Base-by-base conservation (phyloP, 495 filamentous ascomycete species). In the Aspergillus panamensis region DNA sequence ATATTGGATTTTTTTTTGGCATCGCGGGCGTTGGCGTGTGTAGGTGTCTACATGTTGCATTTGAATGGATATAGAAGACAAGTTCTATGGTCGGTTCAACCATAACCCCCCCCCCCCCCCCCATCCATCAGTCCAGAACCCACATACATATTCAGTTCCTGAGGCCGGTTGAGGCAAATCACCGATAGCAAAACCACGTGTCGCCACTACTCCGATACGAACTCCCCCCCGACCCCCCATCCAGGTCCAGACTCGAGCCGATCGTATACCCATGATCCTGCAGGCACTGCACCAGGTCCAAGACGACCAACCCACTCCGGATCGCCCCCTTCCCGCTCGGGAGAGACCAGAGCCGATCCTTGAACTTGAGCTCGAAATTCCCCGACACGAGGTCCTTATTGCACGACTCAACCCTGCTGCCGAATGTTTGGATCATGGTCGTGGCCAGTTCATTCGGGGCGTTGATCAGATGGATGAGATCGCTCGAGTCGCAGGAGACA, bases 361-460 rank as follows among this genome's bases (percentile, higher is more conserved):
- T 35, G 30, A 63, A 53, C 40, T 57, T 59, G 16, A 63, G 20
- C 16, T 63, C 61, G 20, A 59, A 63, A 8, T 31, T 55, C 8
- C 55, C 60, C 9, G 54, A 54, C 20, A 62, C 55, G 14, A 58
- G 45, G 20, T 62, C 60, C 32, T 58, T 51, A 21, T 62, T 57
- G 35, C 60, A 62, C 6, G 31, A 16, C 37, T 58, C 50, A 8
- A 62, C 25, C 8, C 37, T 48, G 12, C 58, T 54, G 14, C 60
- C 60, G 31, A 62, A 58, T 0, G 17, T 25, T 3, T 14, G 32
- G 12, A 57, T 19, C 9, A 62, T 6, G 0, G 6, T 8, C 9
- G n/a, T 51, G 1, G 54, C 55, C 5, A 63, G 51, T 16, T 59
- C 56, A 7, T 17, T 21, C 3, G 56, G 52, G 5, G 52, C 57